These are phyloP conservation scores for Thraustochytrium striatum DNA, from an alignment of 352 stramenopile genomes.

Conservation along the genomic window DNA sequence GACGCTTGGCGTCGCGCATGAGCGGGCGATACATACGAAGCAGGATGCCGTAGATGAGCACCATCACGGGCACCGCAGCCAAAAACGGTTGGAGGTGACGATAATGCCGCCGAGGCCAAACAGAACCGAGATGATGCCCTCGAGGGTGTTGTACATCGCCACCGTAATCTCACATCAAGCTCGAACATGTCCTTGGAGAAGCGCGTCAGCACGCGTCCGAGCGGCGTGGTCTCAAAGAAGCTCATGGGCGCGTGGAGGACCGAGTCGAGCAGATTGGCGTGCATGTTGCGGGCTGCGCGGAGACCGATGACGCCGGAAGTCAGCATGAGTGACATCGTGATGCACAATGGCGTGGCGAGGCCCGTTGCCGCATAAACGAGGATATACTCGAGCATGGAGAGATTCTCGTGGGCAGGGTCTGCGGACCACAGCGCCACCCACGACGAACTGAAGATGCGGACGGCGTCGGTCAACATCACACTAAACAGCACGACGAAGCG, in stretches of 20 bases:
- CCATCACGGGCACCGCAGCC: constrained; percentile 6
- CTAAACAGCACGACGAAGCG: constrained; percentile 47
- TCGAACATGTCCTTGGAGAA: constrained; percentile 73
- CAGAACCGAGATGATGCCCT: constrained; percentile 50
- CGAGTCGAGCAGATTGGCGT: background rate
- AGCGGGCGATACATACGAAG: constrained; percentile 58
- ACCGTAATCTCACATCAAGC: constrained; percentile 60
- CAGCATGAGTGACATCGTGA: constrained; percentile 63
- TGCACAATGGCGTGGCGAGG: constrained; percentile 57
- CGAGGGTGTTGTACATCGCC: constrained; percentile 56
- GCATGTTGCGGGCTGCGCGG: constrained; percentile 54
- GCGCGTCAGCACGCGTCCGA: constrained; percentile 68
- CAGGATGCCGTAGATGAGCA: background rate
- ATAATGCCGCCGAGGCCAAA: background rate
- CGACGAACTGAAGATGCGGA: constrained; percentile 76
- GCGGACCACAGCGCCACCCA: constrained; percentile 91
- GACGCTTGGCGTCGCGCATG: constrained; percentile 72
- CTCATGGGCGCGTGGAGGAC: constrained; percentile 58
- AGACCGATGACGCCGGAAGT: constrained; percentile 65
- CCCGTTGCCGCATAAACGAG: constrained; percentile 19
- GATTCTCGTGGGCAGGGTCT: background rate
- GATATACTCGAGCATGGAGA: constrained; percentile 52
- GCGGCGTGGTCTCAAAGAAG: constrained; percentile 63
- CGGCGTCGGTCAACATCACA: constrained; percentile 70
- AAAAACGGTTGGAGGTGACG: constrained; percentile 43